These are phyloP conservation scores for Globisporangium orthogonon DNA, from an alignment of 352 stramenopile species.

Conservation along the genomic window DNA sequence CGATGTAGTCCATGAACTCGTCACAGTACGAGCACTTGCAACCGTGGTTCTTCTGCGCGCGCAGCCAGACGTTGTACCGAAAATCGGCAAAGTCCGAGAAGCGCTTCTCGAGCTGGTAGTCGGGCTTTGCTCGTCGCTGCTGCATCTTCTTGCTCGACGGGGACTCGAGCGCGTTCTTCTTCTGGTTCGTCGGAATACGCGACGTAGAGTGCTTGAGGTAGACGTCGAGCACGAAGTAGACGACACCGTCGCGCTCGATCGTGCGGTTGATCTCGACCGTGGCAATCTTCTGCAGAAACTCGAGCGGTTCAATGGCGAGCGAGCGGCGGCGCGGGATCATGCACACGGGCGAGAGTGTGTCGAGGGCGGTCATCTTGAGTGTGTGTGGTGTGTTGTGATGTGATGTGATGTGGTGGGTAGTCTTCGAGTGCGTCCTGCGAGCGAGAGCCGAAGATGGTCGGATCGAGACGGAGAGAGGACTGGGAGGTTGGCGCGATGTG, in stretches of 20 bases:
- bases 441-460: background rate
- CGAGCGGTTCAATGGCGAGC: conserved; percentile 7
- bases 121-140: conserved; percentile 18
- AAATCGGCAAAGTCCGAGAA: conserved; percentile 50
- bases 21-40: conserved; percentile 38
- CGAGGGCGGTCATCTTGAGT: conserved; percentile 1
- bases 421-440: background rate
- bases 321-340: conserved; percentile 9
- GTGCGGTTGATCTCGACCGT: conserved; percentile 20
- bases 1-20: conserved; percentile 44
- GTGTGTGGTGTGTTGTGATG: background rate
- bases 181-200: conserved; percentile 57
- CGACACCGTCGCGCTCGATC: conserved; percentile 15
- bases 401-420: background rate
- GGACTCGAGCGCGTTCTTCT: background rate
- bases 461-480: background rate
- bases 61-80: conserved; percentile 39
- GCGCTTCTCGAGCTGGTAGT: conserved; percentile 43
- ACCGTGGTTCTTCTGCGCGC: conserved; percentile 34
- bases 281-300: conserved; percentile 23
- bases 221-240: conserved; percentile 39
- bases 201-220: conserved; percentile 48
- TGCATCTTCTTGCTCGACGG: conserved; percentile 13
- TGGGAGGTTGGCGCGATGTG: background rate
- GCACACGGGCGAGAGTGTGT: conserved; percentile 8